Percentiles rank a stretch among this genome's conserved stretches.
These are phyloP conservation scores for Elongisporangium undulatum DNA, from an alignment of 352 stramenopile species.

Conservation along the genomic window DNA sequence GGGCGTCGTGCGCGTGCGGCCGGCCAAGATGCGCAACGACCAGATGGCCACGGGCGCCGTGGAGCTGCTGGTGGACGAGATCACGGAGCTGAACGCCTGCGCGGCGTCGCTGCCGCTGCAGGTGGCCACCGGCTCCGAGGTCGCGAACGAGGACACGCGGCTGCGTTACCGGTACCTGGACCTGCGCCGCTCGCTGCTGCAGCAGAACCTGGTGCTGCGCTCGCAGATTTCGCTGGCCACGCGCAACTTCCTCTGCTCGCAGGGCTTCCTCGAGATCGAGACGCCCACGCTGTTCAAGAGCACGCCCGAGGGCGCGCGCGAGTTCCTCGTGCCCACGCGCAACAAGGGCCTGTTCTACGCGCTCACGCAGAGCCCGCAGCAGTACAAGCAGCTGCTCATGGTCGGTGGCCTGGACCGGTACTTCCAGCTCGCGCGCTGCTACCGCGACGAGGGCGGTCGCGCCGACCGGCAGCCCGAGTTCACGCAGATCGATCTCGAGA, in stretches of 20 bases:
- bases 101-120: constrained; percentile 48
- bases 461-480: constrained; percentile 90
- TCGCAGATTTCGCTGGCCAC: constrained; percentile 66
- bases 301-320: constrained; percentile 80
- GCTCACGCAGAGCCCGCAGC: constrained; percentile 87
- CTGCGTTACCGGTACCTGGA: constrained; percentile 80
- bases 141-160: constrained; percentile 70
- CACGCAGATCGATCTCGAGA: constrained; percentile 90
- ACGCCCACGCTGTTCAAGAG: constrained; percentile 87
- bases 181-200: constrained; percentile 62
- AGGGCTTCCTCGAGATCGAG: constrained; percentile 86
- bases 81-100: constrained; percentile 61
- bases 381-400: constrained; percentile 93
- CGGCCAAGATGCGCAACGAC: constrained; percentile 62
- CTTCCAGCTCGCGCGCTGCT: constrained; percentile 89
- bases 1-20: constrained; percentile 51
- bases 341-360: constrained; percentile 77
- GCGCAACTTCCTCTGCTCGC: constrained; percentile 59
- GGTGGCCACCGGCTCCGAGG: constrained; percentile 45
- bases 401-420: constrained; percentile 84
- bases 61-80: constrained; percentile 63
- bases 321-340: constrained; percentile 83
- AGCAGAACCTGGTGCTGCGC: constrained; percentile 77
- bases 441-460: constrained; percentile 84
- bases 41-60: constrained; percentile 68